Percentiles rank a stretch among this genome's conserved stretches.
phyloP scores from a whole-genome alignment of 139 green algal genomes.

The Picochlorum sp. region DNA sequence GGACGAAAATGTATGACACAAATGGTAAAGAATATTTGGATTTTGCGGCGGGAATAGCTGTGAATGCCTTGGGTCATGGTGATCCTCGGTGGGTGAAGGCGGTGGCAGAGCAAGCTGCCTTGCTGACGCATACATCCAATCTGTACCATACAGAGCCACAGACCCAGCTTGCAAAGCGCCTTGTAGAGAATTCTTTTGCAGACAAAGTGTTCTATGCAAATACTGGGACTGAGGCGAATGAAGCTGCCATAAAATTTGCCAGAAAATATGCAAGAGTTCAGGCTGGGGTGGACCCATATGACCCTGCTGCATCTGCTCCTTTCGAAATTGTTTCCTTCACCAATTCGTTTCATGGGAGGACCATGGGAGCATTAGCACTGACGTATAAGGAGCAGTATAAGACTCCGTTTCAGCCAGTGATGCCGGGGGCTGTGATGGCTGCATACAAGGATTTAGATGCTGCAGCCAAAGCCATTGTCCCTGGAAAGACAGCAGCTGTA shows the following conservation, averaged over 20 bases:
- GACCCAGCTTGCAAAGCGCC: constrained; percentile 77
- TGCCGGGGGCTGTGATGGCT: constrained; percentile 52
- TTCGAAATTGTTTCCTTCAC: constrained; percentile 90
- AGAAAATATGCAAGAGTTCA: constrained; percentile 79
- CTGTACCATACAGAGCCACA: constrained; percentile 89
- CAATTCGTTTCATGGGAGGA: constrained; percentile 92
- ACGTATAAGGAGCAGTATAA: constrained; percentile 95
- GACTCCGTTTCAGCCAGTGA: constrained; percentile 88
- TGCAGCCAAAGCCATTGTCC: constrained; percentile 26
- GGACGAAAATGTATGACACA: constrained; percentile 67
- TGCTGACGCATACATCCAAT: constrained; percentile 86
- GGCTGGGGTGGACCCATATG: constrained; percentile 63
- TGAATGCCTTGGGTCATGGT: constrained; percentile 88
- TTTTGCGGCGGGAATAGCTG: constrained; percentile 91
- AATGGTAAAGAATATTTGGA: constrained; percentile 88
- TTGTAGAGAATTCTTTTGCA: constrained; percentile 83
- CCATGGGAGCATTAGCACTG: constrained; percentile 89
- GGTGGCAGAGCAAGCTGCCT: constrained; percentile 66
- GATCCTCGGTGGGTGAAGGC: constrained; percentile 75
- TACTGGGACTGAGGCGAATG: constrained; percentile 95
- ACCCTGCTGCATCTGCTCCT: constrained; percentile 41
- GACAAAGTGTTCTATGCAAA: constrained; percentile 97
- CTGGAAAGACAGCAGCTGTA: constrained; percentile 78
- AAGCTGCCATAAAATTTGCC: constrained; percentile 98
- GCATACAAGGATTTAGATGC: constrained; percentile 63